Conservation (phyloP, 257 asterid genomes). For the Haberlea rhodopensis region DNA sequence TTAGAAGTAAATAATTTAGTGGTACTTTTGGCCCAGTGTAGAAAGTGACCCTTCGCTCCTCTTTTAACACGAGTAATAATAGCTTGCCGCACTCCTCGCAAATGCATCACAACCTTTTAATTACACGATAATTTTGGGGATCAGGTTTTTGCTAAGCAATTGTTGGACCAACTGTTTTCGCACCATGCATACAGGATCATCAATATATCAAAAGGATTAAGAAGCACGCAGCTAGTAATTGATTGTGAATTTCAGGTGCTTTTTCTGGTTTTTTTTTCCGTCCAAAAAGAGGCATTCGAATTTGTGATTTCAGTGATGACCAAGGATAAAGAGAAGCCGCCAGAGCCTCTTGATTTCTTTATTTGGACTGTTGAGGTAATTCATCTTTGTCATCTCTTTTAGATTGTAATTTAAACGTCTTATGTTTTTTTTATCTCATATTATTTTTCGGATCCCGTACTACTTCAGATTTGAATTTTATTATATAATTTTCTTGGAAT, state of each 20-base stretch:
- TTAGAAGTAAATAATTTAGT: no score
- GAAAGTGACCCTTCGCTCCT: neutral
- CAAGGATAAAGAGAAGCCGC: slow-evolving; percentile 29
- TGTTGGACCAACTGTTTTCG: neutral
- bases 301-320: slow-evolving; percentile 10
- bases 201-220: neutral
- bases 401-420: neutral
- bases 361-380: slow-evolving; percentile 42
- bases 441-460: neutral
- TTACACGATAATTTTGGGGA: neutral
- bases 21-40: neutral
- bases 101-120: neutral
- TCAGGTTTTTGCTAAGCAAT: neutral
- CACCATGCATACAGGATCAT: neutral
- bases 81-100: neutral
- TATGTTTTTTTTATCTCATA: neutral
- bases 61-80: neutral
- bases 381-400: neutral
- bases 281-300: neutral
- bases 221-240: no score
- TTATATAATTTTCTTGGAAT: neutral
- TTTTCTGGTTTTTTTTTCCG: neutral
- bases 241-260: neutral
- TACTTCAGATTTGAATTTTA: neutral
- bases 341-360: slow-evolving; percentile 42